Conservation (phyloP, 768 basidiomycete genomes). For the Tulasnella sp. region DNA sequence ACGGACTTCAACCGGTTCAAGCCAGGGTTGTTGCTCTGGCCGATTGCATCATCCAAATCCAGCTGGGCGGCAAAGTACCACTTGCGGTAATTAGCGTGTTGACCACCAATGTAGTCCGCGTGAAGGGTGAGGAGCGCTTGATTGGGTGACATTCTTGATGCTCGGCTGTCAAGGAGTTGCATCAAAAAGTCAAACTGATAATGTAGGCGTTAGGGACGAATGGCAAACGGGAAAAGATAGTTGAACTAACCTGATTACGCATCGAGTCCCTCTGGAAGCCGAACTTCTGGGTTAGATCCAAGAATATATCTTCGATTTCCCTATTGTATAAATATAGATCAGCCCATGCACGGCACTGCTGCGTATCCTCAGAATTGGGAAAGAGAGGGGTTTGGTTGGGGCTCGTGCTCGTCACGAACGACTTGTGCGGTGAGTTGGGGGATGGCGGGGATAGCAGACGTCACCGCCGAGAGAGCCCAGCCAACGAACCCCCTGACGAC, state of each 20-base stretch:
- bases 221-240: background rate
- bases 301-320: conserved; percentile 97
- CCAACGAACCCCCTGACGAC: background rate
- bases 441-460: background rate
- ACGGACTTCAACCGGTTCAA: conserved; percentile 65
- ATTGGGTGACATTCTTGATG: conserved; percentile 94
- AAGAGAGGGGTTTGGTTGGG: background rate
- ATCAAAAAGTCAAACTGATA: conserved; percentile 90
- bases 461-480: background rate
- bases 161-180: conserved; percentile 93
- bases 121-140: conserved; percentile 92
- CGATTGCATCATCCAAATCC: conserved; percentile 95
- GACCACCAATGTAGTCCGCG: conserved; percentile 97
- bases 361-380: background rate
- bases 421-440: background rate
- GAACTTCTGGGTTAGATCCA: conserved; percentile 97
- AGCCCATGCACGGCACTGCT: conserved; percentile 33
- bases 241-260: conserved; percentile 72
- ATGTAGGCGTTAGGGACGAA: background rate
- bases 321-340: conserved; percentile 10
- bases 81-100: conserved; percentile 97
- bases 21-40: conserved; percentile 85
- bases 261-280: conserved; percentile 94
- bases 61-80: conserved; percentile 99
- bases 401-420: background rate